Percentiles rank a stretch among this genome's conserved stretches.
These are phyloP conservation scores for Cercis canadensis DNA, from an alignment of 306 rosid genomes.

Conservation along the genomic window DNA sequence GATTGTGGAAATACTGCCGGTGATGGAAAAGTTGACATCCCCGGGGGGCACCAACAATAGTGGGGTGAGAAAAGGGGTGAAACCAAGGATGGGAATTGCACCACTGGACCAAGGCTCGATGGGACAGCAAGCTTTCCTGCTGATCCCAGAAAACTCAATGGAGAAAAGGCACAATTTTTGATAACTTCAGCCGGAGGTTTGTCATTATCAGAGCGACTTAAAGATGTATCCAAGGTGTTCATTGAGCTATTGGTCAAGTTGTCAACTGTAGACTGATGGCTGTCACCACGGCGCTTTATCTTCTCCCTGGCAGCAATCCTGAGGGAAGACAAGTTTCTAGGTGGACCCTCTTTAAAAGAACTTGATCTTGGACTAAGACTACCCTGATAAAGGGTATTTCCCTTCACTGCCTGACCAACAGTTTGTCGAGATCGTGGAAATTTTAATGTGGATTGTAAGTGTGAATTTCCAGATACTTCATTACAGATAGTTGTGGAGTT, in stretches of 20 bases:
- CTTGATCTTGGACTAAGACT: slow-evolving; percentile 87
- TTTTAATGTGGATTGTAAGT: slow-evolving; percentile 52
- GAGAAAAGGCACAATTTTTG: slow-evolving; percentile 44
- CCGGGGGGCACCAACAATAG: slow-evolving; percentile 94
- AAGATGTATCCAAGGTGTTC: slow-evolving; percentile 38
- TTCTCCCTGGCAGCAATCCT: slow-evolving; percentile 78
- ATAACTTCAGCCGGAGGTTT: slow-evolving; percentile 45
- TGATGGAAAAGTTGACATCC: slow-evolving; percentile 55
- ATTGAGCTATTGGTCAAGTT: slow-evolving; percentile 49
- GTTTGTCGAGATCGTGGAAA: slow-evolving; percentile 67
- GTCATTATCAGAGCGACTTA: slow-evolving; percentile 39
- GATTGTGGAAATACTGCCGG: slow-evolving; percentile 52
- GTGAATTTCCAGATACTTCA: slow-evolving; percentile 57
- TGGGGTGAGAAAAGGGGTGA: slow-evolving; percentile 81
- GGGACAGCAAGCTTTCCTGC: slow-evolving; percentile 56
- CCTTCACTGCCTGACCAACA: slow-evolving; percentile 65
- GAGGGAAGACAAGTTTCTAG: slow-evolving; percentile 63
- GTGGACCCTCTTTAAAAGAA: slow-evolving; percentile 86
- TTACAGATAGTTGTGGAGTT: slow-evolving; percentile 40
- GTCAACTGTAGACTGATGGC: slow-evolving; percentile 48
- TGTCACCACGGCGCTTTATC: slow-evolving; percentile 69
- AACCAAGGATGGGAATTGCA: slow-evolving; percentile 53
- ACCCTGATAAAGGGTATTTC: slow-evolving; percentile 62
- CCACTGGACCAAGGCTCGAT: slow-evolving; percentile 49
- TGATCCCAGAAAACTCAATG: slow-evolving; percentile 59